Conservation (phyloP, 2,329 filamentous ascomycete species). For the Alternaria consortialis region DNA sequence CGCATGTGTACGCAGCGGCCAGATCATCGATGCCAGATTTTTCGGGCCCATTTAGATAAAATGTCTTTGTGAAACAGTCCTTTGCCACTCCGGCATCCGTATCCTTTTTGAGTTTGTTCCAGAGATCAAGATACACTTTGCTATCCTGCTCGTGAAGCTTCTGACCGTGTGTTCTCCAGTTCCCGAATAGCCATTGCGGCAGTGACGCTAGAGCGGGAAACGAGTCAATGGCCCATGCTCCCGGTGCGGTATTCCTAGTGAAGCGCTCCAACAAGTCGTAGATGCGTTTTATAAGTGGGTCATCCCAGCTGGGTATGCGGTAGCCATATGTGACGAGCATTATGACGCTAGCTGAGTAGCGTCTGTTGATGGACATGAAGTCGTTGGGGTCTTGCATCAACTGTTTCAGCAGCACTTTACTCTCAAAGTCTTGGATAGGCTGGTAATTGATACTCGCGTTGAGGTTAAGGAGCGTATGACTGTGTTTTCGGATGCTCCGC, state of each 20-base stretch:
- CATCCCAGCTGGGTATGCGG: slow-evolving; percentile 45
- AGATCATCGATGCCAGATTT: slow-evolving; percentile 48
- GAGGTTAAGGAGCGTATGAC: slow-evolving; percentile 45
- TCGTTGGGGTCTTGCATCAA: slow-evolving; percentile 50
- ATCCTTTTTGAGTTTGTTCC: slow-evolving; percentile 43
- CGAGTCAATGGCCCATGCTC: slow-evolving; percentile 39
- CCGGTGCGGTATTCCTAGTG: slow-evolving; percentile 42
- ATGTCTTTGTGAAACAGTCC: slow-evolving; percentile 48
- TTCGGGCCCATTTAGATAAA: slow-evolving; percentile 44
- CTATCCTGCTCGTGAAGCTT: slow-evolving; percentile 43
- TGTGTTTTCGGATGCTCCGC: slow-evolving; percentile 50
- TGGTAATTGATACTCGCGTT: slow-evolving; percentile 48
- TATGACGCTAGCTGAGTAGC: slow-evolving; percentile 46
- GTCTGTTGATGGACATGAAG: slow-evolving; percentile 43
- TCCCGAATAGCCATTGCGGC: slow-evolving; percentile 42
- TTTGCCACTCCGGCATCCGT: slow-evolving; percentile 39
- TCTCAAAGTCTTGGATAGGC: slow-evolving; percentile 58
- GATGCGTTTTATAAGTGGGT: slow-evolving; percentile 44
- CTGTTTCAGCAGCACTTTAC: slow-evolving; percentile 56
- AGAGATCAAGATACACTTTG: slow-evolving; percentile 45
- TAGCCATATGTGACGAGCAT: slow-evolving; percentile 49
- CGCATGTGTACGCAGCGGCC: slow-evolving; percentile 46
- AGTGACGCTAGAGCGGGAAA: slow-evolving; percentile 43
- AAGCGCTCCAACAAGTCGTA: slow-evolving; percentile 45
- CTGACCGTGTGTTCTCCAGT: slow-evolving; percentile 40